Evolutionary conservation across 169 alveolate genomes (phyloP).

Genomic region (Plasmodium yoelii): DNA sequence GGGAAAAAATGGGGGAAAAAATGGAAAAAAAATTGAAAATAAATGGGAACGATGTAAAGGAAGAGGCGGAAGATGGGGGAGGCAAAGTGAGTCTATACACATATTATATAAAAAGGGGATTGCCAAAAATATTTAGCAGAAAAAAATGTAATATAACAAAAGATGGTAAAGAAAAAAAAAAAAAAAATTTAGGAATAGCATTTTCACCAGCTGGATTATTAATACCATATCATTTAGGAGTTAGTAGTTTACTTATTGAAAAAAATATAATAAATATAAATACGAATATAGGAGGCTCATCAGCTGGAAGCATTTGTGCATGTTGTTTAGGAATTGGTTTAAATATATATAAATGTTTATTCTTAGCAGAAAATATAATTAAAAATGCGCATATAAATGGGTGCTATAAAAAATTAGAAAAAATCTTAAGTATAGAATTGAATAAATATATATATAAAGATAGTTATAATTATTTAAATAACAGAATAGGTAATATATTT

Average conservation of each 20-base stretch:
- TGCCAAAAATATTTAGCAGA: conserved; percentile 30
- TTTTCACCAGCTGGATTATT: conserved; percentile 84
- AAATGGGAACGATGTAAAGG: background rate
- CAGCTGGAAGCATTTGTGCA: conserved; percentile 82
- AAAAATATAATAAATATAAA: conserved; percentile 78
- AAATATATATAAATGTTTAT: conserved; percentile 66
- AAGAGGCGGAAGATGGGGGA: too few species aligned
- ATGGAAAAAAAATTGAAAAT: background rate
- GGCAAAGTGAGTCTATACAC: background rate
- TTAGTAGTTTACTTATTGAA: conserved; percentile 78
- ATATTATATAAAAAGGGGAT: conserved; percentile 11
- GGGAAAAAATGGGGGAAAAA: background rate
- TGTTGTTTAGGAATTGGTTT: conserved; percentile 67
- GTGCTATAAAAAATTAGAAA: conserved; percentile 70
- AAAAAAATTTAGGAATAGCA: conserved; percentile 78
- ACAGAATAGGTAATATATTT: conserved; percentile 78
- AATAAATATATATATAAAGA: conserved; percentile 63
- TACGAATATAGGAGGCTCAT: conserved; percentile 82
- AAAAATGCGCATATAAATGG: conserved; percentile 75
- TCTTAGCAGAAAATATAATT: conserved; percentile 72
- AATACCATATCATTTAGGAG: conserved; percentile 84
- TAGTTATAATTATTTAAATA: conserved; percentile 72
- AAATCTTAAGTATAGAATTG: conserved; percentile 40
- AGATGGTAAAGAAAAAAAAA: conserved; percentile 15
- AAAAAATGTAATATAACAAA: background rate